phyloP scores from a whole-genome alignment of 371 early-diverging fungal species.

The Mucor irregularis region DNA sequence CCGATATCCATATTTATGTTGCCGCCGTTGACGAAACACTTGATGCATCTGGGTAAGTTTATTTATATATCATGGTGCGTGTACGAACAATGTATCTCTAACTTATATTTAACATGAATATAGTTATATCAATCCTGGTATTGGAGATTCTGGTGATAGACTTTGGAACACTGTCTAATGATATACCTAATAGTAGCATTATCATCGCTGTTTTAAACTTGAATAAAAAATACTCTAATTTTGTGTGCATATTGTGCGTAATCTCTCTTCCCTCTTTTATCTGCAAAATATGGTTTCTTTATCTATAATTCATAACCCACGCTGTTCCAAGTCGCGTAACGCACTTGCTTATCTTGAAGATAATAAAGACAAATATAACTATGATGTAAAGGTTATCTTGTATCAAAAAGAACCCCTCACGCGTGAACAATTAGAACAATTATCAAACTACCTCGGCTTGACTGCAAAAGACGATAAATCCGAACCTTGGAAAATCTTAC shows the following conservation, averaged over 20 bases:
- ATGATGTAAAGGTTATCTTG: constrained; percentile 27
- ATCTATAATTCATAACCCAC: constrained; percentile 43
- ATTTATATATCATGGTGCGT: not conserved
- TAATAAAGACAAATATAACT: constrained; percentile 23
- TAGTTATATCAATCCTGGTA: constrained; percentile 70
- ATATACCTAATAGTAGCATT: too few relatives aligned
- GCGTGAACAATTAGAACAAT: constrained; percentile 18
- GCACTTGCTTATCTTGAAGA: constrained; percentile 31
- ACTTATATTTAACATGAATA: not conserved
- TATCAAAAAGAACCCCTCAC: constrained; percentile 36
- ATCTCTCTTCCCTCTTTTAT: not conserved
- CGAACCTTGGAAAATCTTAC: constrained; percentile 25
- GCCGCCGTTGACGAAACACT: constrained; percentile 75
- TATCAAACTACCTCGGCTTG: constrained; percentile 37
- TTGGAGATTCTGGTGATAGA: constrained; percentile 83
- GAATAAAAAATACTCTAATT: constrained; percentile 1
- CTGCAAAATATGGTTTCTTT: constrained; percentile 2
- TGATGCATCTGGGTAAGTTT: constrained; percentile 55
- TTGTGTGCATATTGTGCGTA: not conserved
- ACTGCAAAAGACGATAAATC: constrained; percentile 6
- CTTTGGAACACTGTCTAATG: constrained; percentile 55
- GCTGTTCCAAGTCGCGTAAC: constrained; percentile 40
- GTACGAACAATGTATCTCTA: not conserved
- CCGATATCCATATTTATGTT: constrained; percentile 72
- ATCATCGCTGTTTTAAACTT: too few relatives aligned